phyloP scores from a whole-genome alignment of 371 early-diverging fungal species.

The Actinomortierella wolfii region DNA sequence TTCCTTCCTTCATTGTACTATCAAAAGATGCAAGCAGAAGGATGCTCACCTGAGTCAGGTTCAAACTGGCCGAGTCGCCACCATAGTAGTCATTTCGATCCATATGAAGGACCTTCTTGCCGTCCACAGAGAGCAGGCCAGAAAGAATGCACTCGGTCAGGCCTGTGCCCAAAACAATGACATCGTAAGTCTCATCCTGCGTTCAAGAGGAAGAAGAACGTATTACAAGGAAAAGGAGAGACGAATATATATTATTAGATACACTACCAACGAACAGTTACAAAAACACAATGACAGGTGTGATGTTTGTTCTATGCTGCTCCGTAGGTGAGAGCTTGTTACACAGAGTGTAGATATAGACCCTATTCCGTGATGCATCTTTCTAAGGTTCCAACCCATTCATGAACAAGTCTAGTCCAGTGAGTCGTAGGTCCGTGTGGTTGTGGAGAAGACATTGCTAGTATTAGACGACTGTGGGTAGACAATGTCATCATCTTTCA shows the following conservation, averaged over 20 bases:
- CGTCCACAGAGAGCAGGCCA: conserved; percentile 97
- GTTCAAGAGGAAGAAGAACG: background rate
- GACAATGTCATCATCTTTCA: too few species aligned
- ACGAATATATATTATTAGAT: too few species aligned
- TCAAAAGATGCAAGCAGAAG: background rate
- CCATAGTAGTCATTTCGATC: conserved; percentile 99
- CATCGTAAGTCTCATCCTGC: conserved; percentile 92
- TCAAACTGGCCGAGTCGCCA: conserved; percentile 93
- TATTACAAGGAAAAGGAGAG: background rate
- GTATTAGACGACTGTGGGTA: too few species aligned
- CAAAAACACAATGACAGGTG: too few species aligned
- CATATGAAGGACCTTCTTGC: conserved; percentile 98
- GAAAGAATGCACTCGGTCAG: conserved; percentile 99
- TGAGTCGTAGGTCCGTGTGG: too few species aligned
- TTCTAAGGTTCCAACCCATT: too few species aligned
- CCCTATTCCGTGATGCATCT: too few species aligned
- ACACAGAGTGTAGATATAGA: too few species aligned
- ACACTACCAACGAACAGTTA: too few species aligned
- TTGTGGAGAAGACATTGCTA: too few species aligned
- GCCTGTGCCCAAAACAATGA: conserved; percentile 98
- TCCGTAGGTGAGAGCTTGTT: too few species aligned
- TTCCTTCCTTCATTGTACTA: background rate
- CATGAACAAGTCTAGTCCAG: too few species aligned
- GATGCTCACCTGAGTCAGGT: conserved; percentile 83
- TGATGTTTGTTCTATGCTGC: background rate